Evolutionary conservation across 1,139 yeast species (phyloP), one percentile per base, ranked within the genome.

Genomic region (Suhomyces maxii): DNA sequence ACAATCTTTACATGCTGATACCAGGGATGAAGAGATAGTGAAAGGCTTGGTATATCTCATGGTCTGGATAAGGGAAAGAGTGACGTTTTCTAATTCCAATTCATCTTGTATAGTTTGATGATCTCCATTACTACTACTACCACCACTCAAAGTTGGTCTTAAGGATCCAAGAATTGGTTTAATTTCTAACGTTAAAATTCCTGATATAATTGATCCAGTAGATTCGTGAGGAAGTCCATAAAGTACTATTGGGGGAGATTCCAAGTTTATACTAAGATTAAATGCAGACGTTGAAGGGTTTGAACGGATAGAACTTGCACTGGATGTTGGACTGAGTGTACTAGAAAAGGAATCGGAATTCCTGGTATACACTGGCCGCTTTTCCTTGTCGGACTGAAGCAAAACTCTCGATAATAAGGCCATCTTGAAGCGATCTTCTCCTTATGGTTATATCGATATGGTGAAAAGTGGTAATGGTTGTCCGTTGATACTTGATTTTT

Each of bases 171-270:
- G 25, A 35, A 12, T 13, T 26, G 38, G 11, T 32, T 47, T 49
- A 46, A 62, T 51, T 18, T 65, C 65, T 23, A 72, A 55, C 9
- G 61, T 65, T 36, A 85, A 70, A 13, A 89, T 71, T 0, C 99
- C 99, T 23, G 91, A 83, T 30, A 95, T 69, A 34, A 93, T 76
- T 1, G 96, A 87, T 1, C 99, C 99, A 0, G 95, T 77, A 2
- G 95, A 84, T 49, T 89, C 95, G 7, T 69, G 65, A 4, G 93
- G 87, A 3, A 77, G 68, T 0, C 99, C 99, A 60, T 86, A 91
- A 47, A 93, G 68, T 34, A 89, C 82, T 34, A 91, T 74, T 0
- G 99, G 99, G 0, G 99, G 98, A 0, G 95, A 85, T 62, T 93
- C 99, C 28, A 93, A 72, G 37, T 78, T 75, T 40, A 93, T 77